These are phyloP conservation scores for Sophora flavescens DNA, from an alignment of 306 rosid genomes.

Conservation along the genomic window DNA sequence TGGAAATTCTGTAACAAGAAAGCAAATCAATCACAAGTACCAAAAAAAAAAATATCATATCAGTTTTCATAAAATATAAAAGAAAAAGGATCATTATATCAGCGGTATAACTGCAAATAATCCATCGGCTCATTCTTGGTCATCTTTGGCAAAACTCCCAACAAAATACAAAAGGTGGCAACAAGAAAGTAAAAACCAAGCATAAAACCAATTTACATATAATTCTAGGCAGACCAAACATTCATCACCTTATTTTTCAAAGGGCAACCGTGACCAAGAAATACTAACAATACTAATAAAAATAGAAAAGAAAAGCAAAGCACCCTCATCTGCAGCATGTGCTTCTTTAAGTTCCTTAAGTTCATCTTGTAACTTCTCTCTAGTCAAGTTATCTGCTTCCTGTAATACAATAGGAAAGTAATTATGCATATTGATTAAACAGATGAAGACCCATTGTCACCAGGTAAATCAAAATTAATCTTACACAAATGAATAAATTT, in stretches of 20 bases:
- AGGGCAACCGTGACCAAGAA: not conserved
- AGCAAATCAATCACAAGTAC: slow-evolving; percentile 31
- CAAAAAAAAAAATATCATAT: slow-evolving; percentile 16
- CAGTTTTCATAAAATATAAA: not conserved
- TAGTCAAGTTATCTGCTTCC: slow-evolving; percentile 85
- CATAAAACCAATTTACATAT: not conserved
- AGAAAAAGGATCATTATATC: slow-evolving; percentile 2
- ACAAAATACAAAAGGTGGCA: not conserved
- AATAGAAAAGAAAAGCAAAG: slow-evolving; percentile 24
- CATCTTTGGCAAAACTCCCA: slow-evolving; percentile 15
- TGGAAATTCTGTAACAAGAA: slow-evolving; percentile 73
- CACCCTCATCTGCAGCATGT: slow-evolving; percentile 96
- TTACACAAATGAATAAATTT: not conserved
- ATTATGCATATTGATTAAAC: not conserved
- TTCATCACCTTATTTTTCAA: not conserved
- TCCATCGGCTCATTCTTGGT: not conserved
- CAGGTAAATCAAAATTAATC: slow-evolving; percentile 12
- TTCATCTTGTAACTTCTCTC: slow-evolving; percentile 80
- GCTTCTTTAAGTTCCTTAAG: slow-evolving; percentile 85
- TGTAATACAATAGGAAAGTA: slow-evolving; percentile 52
- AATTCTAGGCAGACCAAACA: slow-evolving; percentile 15
- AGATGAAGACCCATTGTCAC: slow-evolving; percentile 6
- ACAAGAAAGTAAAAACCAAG: slow-evolving; percentile 13
- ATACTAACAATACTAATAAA: not conserved
- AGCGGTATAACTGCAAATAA: slow-evolving; percentile 30